These are phyloP conservation scores for Boechera divaricarpa DNA, from an alignment of 345 rosid species.

Conservation along the genomic window DNA sequence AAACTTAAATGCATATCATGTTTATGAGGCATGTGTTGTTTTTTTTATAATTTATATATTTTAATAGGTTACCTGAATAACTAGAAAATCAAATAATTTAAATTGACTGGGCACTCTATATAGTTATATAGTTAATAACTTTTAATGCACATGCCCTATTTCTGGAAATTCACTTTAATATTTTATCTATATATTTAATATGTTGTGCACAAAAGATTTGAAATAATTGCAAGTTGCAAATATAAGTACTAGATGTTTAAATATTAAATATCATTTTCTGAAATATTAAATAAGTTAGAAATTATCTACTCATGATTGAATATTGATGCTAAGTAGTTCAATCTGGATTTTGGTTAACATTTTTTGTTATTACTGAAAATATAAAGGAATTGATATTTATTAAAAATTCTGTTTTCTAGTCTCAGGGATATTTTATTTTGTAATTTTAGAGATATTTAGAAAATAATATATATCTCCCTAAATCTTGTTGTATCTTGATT, in stretches of 20 bases:
- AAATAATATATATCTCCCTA: too few relatives aligned
- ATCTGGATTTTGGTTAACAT: background rate
- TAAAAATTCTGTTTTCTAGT: too few relatives aligned
- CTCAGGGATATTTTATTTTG: too few relatives aligned
- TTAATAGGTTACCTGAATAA: background rate
- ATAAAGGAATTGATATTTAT: background rate
- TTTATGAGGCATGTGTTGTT: background rate
- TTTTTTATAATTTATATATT: background rate
- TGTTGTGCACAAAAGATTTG: background rate
- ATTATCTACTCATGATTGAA: background rate
- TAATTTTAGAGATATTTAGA: too few relatives aligned
- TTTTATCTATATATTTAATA: background rate
- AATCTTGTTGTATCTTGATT: too few relatives aligned
- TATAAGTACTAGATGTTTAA: background rate
- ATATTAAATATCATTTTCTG: background rate
- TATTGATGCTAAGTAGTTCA: background rate
- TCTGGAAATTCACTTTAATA: background rate
- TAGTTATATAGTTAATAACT: background rate
- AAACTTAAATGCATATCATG: background rate
- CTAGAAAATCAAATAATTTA: background rate
- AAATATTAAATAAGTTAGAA: background rate
- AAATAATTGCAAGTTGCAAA: too few relatives aligned
- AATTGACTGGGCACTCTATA: background rate
- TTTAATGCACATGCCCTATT: background rate
- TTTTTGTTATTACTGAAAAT: too few relatives aligned